These are phyloP conservation scores for Pythium oligandrum DNA, from an alignment of 352 stramenopile genomes.

Conservation along the genomic window DNA sequence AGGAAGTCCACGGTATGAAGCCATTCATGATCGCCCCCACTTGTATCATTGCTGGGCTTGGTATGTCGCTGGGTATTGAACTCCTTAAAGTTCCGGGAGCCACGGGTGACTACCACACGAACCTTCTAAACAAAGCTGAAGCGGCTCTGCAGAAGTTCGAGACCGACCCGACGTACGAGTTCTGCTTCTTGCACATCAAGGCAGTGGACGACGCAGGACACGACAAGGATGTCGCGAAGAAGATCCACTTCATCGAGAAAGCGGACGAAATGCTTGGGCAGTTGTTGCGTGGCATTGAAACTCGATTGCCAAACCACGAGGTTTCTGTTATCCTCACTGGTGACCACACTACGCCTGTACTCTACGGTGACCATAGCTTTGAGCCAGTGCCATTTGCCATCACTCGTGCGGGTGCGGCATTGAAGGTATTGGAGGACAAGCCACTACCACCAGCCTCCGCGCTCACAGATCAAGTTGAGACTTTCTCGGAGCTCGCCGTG, in stretches of 20 bases:
- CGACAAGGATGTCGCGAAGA: constrained; percentile 79
- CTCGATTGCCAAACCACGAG: constrained; percentile 29
- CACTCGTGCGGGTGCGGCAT: constrained; percentile 24
- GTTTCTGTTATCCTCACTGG: constrained; percentile 83
- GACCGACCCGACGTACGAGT: constrained; percentile 41
- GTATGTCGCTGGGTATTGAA: constrained; percentile 83
- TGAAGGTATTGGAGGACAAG: constrained; percentile 3
- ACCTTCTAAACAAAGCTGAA: constrained; percentile 75
- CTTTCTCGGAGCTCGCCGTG: constrained; percentile 70
- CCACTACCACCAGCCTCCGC: constrained; percentile 4
- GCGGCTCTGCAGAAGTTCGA: constrained; percentile 50
- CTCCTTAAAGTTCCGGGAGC: constrained; percentile 61
- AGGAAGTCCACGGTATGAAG: constrained; percentile 73
- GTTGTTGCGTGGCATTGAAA: constrained; percentile 26
- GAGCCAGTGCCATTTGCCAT: constrained; percentile 83
- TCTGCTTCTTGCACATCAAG: constrained; percentile 85
- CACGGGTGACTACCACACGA: constrained; percentile 84
- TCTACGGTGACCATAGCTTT: constrained; percentile 87
- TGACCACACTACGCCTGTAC: constrained; percentile 83
- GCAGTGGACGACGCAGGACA: constrained; percentile 85
- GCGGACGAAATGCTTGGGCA: constrained; percentile 76
- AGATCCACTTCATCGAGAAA: constrained; percentile 81
- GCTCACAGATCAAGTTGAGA: constrained; percentile 47
- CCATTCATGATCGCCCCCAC: constrained; percentile 88
- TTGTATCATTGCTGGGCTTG: constrained; percentile 84